These are phyloP conservation scores for Tylopilus rubrobrunneus DNA, from an alignment of 768 basidiomycete species.

Conservation along the genomic window DNA sequence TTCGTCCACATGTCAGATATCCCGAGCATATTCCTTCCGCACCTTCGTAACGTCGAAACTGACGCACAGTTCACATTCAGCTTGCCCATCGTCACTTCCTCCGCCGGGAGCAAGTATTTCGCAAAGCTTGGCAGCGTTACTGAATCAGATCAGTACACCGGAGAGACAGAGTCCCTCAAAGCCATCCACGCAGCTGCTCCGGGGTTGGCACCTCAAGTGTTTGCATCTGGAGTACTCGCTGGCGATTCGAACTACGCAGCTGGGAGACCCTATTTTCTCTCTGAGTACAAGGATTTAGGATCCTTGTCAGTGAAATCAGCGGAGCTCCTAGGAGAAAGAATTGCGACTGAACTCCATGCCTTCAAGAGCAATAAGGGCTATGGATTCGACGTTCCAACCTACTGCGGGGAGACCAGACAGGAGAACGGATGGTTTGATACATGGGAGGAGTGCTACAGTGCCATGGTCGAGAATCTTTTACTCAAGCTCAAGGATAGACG, in stretches of 20 bases:
- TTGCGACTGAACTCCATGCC: conserved; percentile 65
- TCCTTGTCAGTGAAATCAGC: conserved; percentile 46
- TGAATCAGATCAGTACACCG: conserved; percentile 62
- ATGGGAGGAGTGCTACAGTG: conserved; percentile 68
- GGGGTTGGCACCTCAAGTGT: conserved; percentile 55
- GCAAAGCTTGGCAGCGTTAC: conserved; percentile 51
- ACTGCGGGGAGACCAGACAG: conserved; percentile 68
- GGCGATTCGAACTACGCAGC: conserved; percentile 25
- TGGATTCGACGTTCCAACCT: conserved; percentile 73
- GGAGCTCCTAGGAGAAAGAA: conserved; percentile 48
- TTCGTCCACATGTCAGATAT: conserved; percentile 15
- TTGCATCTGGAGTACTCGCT: conserved; percentile 42
- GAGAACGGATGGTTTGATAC: conserved; percentile 69
- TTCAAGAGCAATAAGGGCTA: conserved; percentile 53
- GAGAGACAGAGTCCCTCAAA: conserved; percentile 67
- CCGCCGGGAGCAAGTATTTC: conserved; percentile 56
- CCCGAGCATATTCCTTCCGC: conserved; percentile 34
- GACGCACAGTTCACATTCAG: conserved; percentile 42
- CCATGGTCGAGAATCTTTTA: conserved; percentile 58
- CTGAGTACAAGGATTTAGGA: conserved; percentile 64
- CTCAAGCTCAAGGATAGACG: conserved; percentile 41
- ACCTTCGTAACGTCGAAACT: conserved; percentile 49
- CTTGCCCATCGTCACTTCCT: conserved; percentile 50
- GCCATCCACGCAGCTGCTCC: conserved; percentile 64
- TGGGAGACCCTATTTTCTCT: conserved; percentile 62